Evolutionary conservation across 257 asterid genomes (phyloP).

Genomic region (Capsicum pubescens): DNA sequence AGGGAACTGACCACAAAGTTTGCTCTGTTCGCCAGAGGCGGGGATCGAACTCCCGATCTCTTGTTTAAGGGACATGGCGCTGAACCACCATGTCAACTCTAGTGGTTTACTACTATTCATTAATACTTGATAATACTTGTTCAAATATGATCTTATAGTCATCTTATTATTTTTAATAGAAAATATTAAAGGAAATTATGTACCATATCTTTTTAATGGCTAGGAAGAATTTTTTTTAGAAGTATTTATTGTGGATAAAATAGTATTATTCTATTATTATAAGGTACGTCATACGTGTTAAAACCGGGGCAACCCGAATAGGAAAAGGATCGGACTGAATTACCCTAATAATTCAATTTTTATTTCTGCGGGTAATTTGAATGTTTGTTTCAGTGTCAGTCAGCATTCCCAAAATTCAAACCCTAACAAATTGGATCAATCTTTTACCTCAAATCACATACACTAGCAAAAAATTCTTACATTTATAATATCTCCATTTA

Average conservation of each 20-base stretch:
- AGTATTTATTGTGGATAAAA: not conserved
- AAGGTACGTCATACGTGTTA: too few species aligned
- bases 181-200: not conserved
- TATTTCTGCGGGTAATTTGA: not conserved
- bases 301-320: not conserved
- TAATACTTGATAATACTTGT: too few species aligned
- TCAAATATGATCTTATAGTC: not conserved
- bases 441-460: not conserved
- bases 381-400: not conserved
- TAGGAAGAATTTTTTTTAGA: too few species aligned
- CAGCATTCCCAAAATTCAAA: slow-evolving; percentile 1
- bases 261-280: too few species aligned
- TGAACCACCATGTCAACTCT: too few species aligned
- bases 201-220: too few species aligned
- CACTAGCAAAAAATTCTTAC: not conserved
- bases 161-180: not conserved
- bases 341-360: not conserved
- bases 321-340: not conserved
- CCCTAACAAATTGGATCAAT: not conserved
- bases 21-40: too few species aligned
- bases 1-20: too few species aligned
- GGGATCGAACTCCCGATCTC: too few species aligned
- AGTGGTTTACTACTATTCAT: too few species aligned
- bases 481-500: not conserved
- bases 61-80: too few species aligned